Evolutionary conservation across 1,284 basidiomycete genomes (phyloP), one percentile per base, ranked within the genome.

Genomic region (Boletus hoseneyae): DNA sequence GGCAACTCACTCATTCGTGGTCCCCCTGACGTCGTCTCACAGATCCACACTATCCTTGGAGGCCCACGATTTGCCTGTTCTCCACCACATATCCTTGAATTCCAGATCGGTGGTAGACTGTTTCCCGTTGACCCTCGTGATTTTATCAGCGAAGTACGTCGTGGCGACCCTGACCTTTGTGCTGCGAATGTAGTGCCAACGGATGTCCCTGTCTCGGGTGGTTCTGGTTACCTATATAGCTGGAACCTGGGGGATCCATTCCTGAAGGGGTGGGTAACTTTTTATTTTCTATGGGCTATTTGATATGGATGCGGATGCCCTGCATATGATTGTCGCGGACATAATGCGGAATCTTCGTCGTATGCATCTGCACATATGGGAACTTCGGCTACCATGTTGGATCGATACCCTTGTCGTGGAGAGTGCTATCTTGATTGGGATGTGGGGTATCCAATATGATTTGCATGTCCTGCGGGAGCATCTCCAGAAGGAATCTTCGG

Each of bases 41-140:
- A 67, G 41, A 78, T 87, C 51, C 60, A 74, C 21, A 57, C 55
- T 6, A 62, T 52, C 16, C 59, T 76, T 0, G 69, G 70, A n/a
- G 66, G 67, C 7, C 59, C 69, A 16, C 66, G 55, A 5, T 71
- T 75, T 41, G 67, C 73, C 2, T 80, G 78, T 62, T 60, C 67
- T 6, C 65, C 67, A 6, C 73, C 81, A 2, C 84, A 84, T 55
- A 77, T 64, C 3, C 65, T 87, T 18, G 66, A 73, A 1, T 87
- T 85, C 65, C 68, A 80, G 55, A 83, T 87, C 44, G 80, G 78
- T 21, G 84, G 84, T 3, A 73, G 72, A 60, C 65, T 75, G 50
- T 87, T 87, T 67, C 76, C 80, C 5, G 73, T 85, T 32, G 85
- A 86, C 62, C 79, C 84, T 25, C 76, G 82, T 33, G 84, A 87